Evolutionary conservation across 345 rosid species (phyloP).

Genomic region (Lepidium aucheri): DNA sequence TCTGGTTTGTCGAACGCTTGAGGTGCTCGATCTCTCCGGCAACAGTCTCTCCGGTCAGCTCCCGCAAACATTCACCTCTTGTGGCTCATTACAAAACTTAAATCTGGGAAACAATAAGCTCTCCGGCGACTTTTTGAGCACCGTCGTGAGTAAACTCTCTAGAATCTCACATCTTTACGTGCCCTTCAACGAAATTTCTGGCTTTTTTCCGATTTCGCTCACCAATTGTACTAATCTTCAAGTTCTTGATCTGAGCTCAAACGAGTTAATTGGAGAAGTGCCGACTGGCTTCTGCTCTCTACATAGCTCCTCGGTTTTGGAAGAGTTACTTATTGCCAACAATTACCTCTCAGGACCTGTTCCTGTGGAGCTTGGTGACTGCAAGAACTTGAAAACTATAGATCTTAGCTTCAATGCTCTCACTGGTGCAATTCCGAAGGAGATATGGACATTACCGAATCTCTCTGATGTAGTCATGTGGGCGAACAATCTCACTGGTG

Average conservation of each 20-base stretch:
- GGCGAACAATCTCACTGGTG: conserved; percentile 89
- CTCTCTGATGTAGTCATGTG: conserved; percentile 78
- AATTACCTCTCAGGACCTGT: conserved; percentile 68
- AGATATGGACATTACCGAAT: conserved; percentile 65
- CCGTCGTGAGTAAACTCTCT: conserved; percentile 55
- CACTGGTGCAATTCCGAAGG: conserved; percentile 52
- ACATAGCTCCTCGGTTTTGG: conserved; percentile 36
- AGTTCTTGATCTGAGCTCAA: conserved; percentile 82
- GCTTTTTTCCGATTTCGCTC: conserved; percentile 57
- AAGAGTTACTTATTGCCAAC: conserved; percentile 61
- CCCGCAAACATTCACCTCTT: conserved; percentile 41
- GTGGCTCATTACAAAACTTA: conserved; percentile 47
- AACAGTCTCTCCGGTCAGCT: conserved; percentile 60
- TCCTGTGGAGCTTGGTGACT: conserved; percentile 57
- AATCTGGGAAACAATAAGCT: conserved; percentile 71
- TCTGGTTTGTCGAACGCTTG: conserved; percentile 41
- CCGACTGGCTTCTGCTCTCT: conserved; percentile 56
- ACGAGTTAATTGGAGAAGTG: conserved; percentile 50
- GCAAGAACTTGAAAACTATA: conserved; percentile 60
- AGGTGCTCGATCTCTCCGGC: conserved; percentile 62
- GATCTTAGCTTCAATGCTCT: conserved; percentile 90
- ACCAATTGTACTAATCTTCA: conserved; percentile 47
- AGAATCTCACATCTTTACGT: conserved; percentile 45
- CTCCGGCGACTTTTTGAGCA: conserved; percentile 57
- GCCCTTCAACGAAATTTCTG: conserved; percentile 69